Conservation (phyloP, 2,329 filamentous ascomycete genomes). For the Neoarthrinium moseri region DNA sequence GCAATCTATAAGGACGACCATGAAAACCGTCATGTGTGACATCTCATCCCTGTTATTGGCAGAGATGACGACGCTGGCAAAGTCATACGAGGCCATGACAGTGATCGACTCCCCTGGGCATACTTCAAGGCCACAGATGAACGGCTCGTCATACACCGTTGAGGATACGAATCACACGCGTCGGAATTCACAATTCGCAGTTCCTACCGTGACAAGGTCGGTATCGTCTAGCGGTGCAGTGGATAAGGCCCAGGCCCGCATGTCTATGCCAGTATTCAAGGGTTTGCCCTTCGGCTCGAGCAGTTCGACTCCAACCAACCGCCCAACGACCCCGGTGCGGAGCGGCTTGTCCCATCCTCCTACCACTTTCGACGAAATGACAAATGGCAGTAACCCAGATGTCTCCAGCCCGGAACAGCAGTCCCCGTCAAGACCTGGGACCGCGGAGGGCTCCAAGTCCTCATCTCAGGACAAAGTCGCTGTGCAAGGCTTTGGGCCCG, state of each 20-base stretch:
- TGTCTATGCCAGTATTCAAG: constrained; percentile 74
- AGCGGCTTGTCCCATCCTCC: constrained; percentile 48
- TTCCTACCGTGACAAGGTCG: constrained; percentile 48
- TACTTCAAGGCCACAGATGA: constrained; percentile 36
- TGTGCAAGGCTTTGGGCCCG: constrained; percentile 70
- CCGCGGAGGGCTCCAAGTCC: constrained; percentile 46
- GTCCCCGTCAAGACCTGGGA: constrained; percentile 32
- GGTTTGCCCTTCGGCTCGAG: constrained; percentile 40
- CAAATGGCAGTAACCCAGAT: constrained; percentile 29
- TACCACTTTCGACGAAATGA: constrained; percentile 47
- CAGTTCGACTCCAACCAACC: constrained; percentile 41
- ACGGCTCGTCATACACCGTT: constrained; percentile 39
- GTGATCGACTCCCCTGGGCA: constrained; percentile 75
- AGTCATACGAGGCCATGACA: constrained; percentile 69
- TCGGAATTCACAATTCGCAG: constrained; percentile 55
- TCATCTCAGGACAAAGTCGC: constrained; percentile 55
- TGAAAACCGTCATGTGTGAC: constrained; percentile 79
- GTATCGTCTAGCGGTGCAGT: constrained; percentile 49
- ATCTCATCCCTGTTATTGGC: constrained; percentile 72
- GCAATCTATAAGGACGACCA: constrained; percentile 72
- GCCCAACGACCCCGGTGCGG: constrained; percentile 51
- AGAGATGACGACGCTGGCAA: constrained; percentile 73
- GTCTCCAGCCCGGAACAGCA: constrained; percentile 41
- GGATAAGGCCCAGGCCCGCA: constrained; percentile 65
- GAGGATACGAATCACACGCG: constrained; percentile 42